phyloP scores from a whole-genome alignment of 768 basidiomycete genomes.

The Aureoboletus auriporus region DNA sequence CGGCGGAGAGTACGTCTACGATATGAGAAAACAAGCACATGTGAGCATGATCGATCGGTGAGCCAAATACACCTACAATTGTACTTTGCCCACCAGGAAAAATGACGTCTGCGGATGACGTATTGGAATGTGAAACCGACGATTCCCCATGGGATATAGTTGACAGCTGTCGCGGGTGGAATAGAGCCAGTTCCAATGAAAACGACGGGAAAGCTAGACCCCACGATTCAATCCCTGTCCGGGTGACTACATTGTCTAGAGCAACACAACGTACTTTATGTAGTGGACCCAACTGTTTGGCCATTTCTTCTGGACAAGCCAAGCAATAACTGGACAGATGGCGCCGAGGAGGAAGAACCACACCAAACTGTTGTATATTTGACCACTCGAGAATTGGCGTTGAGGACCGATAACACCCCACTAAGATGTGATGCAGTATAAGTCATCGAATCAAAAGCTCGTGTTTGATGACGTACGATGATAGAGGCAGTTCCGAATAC shows the following conservation, averaged over 20 bases:
- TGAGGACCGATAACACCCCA: conserved; percentile 83
- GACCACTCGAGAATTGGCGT: conserved; percentile 67
- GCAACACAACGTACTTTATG: conserved; percentile 48
- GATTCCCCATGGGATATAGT: conserved; percentile 66
- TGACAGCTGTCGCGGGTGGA: conserved; percentile 61
- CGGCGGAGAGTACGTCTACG: conserved; percentile 63
- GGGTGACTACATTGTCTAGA: not conserved
- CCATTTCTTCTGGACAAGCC: conserved; percentile 51
- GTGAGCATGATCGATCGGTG: not conserved
- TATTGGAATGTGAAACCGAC: conserved; percentile 68
- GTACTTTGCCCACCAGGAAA: conserved; percentile 67
- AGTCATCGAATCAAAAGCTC: not conserved
- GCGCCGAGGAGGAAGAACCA: conserved; percentile 83
- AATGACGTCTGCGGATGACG: conserved; percentile 55
- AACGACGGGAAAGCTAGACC: conserved; percentile 40
- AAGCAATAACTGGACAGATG: conserved; percentile 54
- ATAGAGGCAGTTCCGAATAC: conserved; percentile 54
- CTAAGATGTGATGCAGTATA: conserved; percentile 1
- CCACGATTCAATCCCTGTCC: too few relatives aligned
- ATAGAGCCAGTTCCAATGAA: conserved; percentile 60
- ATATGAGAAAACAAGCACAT: not conserved
- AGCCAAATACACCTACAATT: conserved; percentile 29
- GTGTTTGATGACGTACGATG: conserved; percentile 38
- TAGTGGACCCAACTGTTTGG: conserved; percentile 63
- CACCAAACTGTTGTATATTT: conserved; percentile 56